Base-by-base conservation (phyloP, 2,329 filamentous ascomycete species). In the Aspergillus awamori region DNA sequence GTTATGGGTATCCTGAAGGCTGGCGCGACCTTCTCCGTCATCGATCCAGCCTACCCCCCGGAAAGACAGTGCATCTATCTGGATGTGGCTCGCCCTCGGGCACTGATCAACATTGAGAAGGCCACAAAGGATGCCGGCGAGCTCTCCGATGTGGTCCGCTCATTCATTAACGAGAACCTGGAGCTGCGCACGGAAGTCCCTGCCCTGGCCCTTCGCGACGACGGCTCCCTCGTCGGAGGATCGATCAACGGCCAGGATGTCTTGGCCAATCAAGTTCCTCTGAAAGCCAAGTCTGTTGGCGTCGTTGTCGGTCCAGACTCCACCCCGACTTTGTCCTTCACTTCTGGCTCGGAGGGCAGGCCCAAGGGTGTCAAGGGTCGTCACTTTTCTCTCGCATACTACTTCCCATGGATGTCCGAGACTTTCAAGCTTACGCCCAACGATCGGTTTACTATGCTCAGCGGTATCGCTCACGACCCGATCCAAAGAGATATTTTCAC, bases 331-430 rank as follows among this genome's bases (percentile, higher is more conserved):
- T 80, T 97, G 1, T 85, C 82, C 28, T 93, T 91, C 73, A 93
- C 90, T 1, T 87, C 83, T 6, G 92, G 93, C 11, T 80, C 78
- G 1, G 91, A 96, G 78, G 92, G 91, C 49, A 82, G 86, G 66
- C 93, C 92, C 36, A 97, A 96, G 81, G 92, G 92, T 67, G 94
- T 98, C 11, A 84, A 88, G 59, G 93, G 94, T 1, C 86, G 94
- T 13, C 94, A 98, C 77, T 98, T 90, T 79, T 90, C 87, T 54
- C 81, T 98, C 63, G 86, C 92, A 1, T 88, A 90, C 69, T 98
- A 97, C 79, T 96, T 94, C 72, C 87, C 89, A 20, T 98, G 93
- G 93, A 98, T 98, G 94, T 87, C 92, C 0, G 80, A 95, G 77
- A 87, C 82, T 2, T 98, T 98, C 75, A 82, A 87, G 53, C 82